A percentile compares a stretch with the other conserved stretches of the same genome.
Evolutionary conservation across 73 alveolate species (phyloP).

Genomic region (Paraurostyla sp.): DNA sequence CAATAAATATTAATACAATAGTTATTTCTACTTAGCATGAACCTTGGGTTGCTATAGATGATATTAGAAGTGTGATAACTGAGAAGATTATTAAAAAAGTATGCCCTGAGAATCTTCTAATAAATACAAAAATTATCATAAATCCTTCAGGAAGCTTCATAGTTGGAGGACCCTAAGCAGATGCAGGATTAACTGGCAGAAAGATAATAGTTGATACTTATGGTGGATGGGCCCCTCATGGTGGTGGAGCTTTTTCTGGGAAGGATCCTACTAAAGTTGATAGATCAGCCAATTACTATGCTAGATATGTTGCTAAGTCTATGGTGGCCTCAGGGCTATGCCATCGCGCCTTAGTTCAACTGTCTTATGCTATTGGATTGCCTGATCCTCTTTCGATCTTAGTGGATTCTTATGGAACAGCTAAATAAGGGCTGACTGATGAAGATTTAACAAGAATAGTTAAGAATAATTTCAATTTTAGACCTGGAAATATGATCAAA

Average conservation of each 20-base stretch:
- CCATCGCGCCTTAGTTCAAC: conserved; percentile 92
- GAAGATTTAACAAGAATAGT: conserved; percentile 83
- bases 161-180: conserved; percentile 99
- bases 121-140: conserved; percentile 81
- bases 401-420: conserved; percentile 88
- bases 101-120: conserved; percentile 88
- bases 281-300: conserved; percentile 86
- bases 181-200: conserved; percentile 99
- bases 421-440: conserved; percentile 81
- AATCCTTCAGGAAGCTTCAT: conserved; percentile 87
- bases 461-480: conserved; percentile 87
- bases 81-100: conserved; percentile 92
- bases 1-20: conserved; percentile 94
- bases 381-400: conserved; percentile 84
- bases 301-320: conserved; percentile 93
- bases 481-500: conserved; percentile 89
- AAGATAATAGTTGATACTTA: conserved; percentile 97
- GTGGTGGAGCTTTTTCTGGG: conserved; percentile 98
- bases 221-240: conserved; percentile 99
- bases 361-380: conserved; percentile 87
- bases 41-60: conserved; percentile 83
- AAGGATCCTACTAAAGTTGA: conserved; percentile 98
- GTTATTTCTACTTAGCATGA: conserved; percentile 97
- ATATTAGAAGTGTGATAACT: conserved; percentile 81
- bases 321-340: conserved; percentile 84